These are phyloP conservation scores for Incumbomyces delicatus DNA, from an alignment of 2,329 filamentous ascomycete genomes.

Conservation along the genomic window DNA sequence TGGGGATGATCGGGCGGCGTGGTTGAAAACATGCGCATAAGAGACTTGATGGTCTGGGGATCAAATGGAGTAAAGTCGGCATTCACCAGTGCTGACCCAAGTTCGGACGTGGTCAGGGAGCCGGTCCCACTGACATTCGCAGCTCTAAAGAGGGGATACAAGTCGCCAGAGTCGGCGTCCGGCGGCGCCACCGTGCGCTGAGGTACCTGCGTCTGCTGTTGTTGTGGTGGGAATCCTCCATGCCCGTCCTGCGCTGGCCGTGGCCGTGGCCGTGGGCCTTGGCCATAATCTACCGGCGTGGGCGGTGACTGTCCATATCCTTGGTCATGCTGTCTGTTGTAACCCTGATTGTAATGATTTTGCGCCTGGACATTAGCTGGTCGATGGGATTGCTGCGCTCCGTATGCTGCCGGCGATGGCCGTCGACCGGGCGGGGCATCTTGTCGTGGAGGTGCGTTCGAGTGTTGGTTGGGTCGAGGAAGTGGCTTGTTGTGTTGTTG, in stretches of 20 bases:
- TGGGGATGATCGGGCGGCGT: slow-evolving; percentile 15
- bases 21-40: slow-evolving; percentile 86
- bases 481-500: slow-evolving; percentile 13
- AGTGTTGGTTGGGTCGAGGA: slow-evolving; percentile 22
- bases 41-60: slow-evolving; percentile 88
- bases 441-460: slow-evolving; percentile 10
- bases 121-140: slow-evolving; percentile 74
- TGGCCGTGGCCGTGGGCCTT: slow-evolving; percentile 33
- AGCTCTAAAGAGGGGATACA: slow-evolving; percentile 78
- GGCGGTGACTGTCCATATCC: slow-evolving; percentile 29
- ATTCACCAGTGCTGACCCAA: slow-evolving; percentile 85
- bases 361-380: slow-evolving; percentile 12
- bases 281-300: slow-evolving; percentile 40
- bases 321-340: slow-evolving; percentile 15
- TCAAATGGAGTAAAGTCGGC: slow-evolving; percentile 95
- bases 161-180: slow-evolving; percentile 46
- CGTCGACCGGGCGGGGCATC: background rate
- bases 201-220: slow-evolving; percentile 37
- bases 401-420: slow-evolving; percentile 10
- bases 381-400: slow-evolving; percentile 12
- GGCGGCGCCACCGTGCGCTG: slow-evolving; percentile 26
- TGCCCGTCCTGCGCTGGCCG: slow-evolving; percentile 2
- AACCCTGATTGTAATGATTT: slow-evolving; percentile 12
- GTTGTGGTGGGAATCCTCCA: slow-evolving; percentile 8
- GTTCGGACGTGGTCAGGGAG: slow-evolving; percentile 73